phyloP scores from a whole-genome alignment of 257 asterid species.

The Solanum gracilifrons region DNA sequence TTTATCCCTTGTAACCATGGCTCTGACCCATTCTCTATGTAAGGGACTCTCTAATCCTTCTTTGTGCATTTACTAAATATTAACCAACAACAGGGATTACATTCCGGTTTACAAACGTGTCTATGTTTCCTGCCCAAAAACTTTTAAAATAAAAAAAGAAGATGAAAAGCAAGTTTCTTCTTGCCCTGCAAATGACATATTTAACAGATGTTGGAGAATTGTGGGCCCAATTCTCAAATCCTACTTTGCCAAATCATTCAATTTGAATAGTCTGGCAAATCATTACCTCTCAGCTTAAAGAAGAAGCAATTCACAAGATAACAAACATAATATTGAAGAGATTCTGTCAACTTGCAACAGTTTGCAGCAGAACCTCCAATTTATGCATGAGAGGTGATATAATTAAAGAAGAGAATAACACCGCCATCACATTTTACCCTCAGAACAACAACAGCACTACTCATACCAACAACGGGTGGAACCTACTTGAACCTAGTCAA shows the following conservation, averaged over 20 bases:
- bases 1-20: neutral
- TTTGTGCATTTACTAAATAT: neutral
- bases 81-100: neutral
- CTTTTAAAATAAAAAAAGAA: neutral
- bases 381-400: neutral
- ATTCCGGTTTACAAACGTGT: neutral
- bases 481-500: neutral
- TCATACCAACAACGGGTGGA: neutral
- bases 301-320: neutral
- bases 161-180: neutral
- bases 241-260: neutral
- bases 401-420: neutral
- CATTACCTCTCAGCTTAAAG: neutral
- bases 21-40: neutral
- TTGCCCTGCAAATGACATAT: neutral
- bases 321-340: neutral
- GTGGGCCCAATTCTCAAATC: neutral
- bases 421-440: neutral
- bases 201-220: neutral
- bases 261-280: neutral
- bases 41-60: neutral
- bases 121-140: neutral
- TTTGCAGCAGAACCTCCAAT: neutral
- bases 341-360: neutral
- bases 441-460: neutral